These are phyloP conservation scores for Candida sojae DNA, from an alignment of 1,139 yeast genomes.

Conservation along the genomic window DNA sequence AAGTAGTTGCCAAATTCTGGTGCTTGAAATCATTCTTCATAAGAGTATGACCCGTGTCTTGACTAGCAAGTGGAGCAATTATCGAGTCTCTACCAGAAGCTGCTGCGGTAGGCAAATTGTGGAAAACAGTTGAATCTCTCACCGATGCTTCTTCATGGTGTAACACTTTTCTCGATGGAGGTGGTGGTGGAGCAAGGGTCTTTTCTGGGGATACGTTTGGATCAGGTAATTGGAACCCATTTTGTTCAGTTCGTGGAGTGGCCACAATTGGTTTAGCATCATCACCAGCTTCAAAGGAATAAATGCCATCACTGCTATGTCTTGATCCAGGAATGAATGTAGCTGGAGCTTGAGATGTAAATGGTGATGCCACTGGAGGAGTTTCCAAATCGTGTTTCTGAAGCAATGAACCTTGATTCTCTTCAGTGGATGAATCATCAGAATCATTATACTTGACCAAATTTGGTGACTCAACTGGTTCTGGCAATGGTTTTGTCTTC, in stretches of 20 bases:
- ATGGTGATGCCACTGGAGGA: constrained; percentile 1
- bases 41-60: constrained; percentile 37
- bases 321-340: constrained; percentile 16
- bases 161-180: constrained; percentile 66
- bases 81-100: constrained; percentile 30
- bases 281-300: constrained; percentile 48
- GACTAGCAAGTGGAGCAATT: constrained; percentile 23
- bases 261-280: constrained; percentile 34
- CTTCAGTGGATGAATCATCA: constrained; percentile 18
- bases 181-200: constrained; percentile 55
- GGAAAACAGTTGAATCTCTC: constrained; percentile 46
- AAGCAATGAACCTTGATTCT: constrained; percentile 31
- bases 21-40: constrained; percentile 48
- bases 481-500: constrained; percentile 7
- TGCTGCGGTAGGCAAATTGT: constrained; percentile 47
- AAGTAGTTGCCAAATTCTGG: constrained; percentile 41
- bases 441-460: constrained; percentile 25
- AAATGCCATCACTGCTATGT: constrained; percentile 29
- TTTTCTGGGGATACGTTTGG: constrained; percentile 16
- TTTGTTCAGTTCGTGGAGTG: constrained; percentile 24
- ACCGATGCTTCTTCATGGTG: constrained; percentile 24
- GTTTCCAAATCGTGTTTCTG: constrained; percentile 31
- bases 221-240: constrained; percentile 21
- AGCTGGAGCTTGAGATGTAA: constrained; percentile 1
- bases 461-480: constrained; percentile 26